A percentile compares a stretch with the other conserved stretches of the same genome.
These are phyloP conservation scores for Cytospora paraplurivora DNA, from an alignment of 2,329 filamentous ascomycete species.

Conservation along the genomic window DNA sequence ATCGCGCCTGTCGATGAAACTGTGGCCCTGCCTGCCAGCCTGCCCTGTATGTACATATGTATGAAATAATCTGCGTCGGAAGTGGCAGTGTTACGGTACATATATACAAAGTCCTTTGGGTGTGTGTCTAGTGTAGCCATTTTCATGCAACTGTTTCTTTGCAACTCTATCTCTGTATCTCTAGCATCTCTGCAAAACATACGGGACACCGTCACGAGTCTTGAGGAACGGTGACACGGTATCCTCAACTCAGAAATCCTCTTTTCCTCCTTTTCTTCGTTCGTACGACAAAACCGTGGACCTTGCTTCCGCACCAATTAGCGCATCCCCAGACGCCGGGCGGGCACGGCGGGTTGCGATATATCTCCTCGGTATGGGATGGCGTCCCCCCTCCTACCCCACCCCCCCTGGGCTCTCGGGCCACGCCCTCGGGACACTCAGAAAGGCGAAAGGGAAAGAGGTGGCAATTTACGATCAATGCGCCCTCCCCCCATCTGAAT, in stretches of 20 bases:
- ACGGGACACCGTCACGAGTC: too few relatives aligned
- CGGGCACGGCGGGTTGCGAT: too few relatives aligned
- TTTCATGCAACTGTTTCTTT: too few relatives aligned
- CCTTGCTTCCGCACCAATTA: not conserved
- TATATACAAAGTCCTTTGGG: not conserved
- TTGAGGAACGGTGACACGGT: not conserved
- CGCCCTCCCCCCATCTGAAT: not conserved
- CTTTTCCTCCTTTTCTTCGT: not conserved
- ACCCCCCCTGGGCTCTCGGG: not conserved
- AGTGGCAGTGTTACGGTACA: not conserved
- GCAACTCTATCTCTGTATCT: too few relatives aligned
- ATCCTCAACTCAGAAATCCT: not conserved
- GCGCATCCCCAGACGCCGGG: not conserved
- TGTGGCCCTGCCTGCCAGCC: not conserved
- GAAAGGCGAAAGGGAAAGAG: not conserved
- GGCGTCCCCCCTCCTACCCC: not conserved
- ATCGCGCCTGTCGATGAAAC: constrained; percentile 1
- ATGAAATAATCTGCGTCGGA: not conserved
- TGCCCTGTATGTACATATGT: not conserved
- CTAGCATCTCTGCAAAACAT: too few relatives aligned
- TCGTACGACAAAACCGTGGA: not conserved
- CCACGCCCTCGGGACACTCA: not conserved
- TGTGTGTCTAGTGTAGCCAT: not conserved
- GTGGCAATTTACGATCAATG: not conserved
- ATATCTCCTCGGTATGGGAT: not conserved